Conservation (phyloP, 768 basidiomycete species). For the Lyophyllum decastes region DNA sequence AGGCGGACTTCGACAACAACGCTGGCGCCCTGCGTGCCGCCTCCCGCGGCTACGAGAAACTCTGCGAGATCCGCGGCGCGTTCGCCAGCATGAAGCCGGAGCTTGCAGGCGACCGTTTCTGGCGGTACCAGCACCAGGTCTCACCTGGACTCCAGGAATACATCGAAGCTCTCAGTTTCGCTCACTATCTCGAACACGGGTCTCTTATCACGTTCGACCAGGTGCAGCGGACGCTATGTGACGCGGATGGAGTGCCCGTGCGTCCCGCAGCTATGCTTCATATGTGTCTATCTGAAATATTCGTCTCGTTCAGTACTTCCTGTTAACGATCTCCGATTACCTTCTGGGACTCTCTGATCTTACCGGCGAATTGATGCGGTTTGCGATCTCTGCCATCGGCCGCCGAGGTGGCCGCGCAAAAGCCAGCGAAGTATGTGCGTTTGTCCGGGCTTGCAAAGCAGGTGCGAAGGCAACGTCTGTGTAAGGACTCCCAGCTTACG, state of each 20-base stretch:
- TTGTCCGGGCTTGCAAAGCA: slow-evolving; percentile 75
- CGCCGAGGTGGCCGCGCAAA: slow-evolving; percentile 64
- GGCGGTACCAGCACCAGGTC: slow-evolving; percentile 74
- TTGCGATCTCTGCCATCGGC: slow-evolving; percentile 82
- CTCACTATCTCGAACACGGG: slow-evolving; percentile 77
- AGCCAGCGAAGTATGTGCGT: slow-evolving; percentile 64
- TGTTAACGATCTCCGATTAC: slow-evolving; percentile 80
- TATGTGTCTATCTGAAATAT: background rate
- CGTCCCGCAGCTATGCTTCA: slow-evolving; percentile 26
- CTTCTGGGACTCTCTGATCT: slow-evolving; percentile 91
- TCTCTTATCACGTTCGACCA: slow-evolving; percentile 66
- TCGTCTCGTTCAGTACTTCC: slow-evolving; percentile 60
- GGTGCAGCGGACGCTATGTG: slow-evolving; percentile 66
- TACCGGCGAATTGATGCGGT: slow-evolving; percentile 96
- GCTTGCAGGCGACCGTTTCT: slow-evolving; percentile 68
- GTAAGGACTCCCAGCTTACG: background rate
- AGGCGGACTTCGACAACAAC: slow-evolving; percentile 32
- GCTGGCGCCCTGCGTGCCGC: slow-evolving; percentile 44
- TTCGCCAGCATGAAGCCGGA: slow-evolving; percentile 66
- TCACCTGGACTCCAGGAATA: slow-evolving; percentile 92
- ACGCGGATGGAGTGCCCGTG: slow-evolving; percentile 65
- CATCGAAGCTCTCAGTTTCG: slow-evolving; percentile 90
- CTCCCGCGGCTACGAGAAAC: slow-evolving; percentile 54
- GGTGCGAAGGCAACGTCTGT: slow-evolving; percentile 37
- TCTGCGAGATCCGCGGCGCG: slow-evolving; percentile 63